Evolutionary conservation across 1,284 basidiomycete species (phyloP), one percentile per base, ranked within the genome.

Genomic region (Rhodotorula sp.): DNA sequence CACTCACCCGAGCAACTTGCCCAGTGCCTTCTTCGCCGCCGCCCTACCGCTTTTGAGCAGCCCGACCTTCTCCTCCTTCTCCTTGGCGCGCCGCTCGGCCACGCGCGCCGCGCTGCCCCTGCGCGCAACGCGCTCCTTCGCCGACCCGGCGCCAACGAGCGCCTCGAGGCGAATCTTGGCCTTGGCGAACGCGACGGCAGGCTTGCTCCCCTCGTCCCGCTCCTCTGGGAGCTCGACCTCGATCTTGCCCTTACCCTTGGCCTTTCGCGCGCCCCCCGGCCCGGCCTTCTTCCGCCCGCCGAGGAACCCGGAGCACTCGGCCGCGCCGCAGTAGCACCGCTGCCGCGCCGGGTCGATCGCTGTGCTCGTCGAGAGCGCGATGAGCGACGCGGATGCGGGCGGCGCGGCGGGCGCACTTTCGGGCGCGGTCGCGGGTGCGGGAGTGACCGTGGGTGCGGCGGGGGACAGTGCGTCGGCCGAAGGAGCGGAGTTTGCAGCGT

Each of bases 281-380:
- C 44, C 49, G 12, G n/a, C 50, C 41, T n/a, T 42, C n/a, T 53
- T 45, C 42, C 44, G 42, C n/a, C 34, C 63, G 44, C 82, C 82
- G 9, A 84, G 77, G 67, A 77, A 81, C 2, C 82, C 82, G 2
- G 79, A 73, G 68, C 82, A 83, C 52, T 79, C 80, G 7, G 77
- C 69, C 1, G 82, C 80, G 3, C 82, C 82, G 64, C 83, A 83
- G 46, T 77, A 74, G 75, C 83, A 84, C 48, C 76, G 72, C 34
- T 80, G 80, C 3, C 81, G 78, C 19, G 68, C 49, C 12, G 76
- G 69, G 34, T 81, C 80, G 46, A 79, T 72, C 16, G 71, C 63
- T 4, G 75, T 70, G 17, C 66, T 76, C 14, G 66, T 65, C 21
- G 68, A 66, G 56, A 65, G 69, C 45, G 45, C 45, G 49, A 48